Evolutionary conservation across 768 basidiomycete genomes (phyloP).

Genomic region (Xanthoconium purpureum): DNA sequence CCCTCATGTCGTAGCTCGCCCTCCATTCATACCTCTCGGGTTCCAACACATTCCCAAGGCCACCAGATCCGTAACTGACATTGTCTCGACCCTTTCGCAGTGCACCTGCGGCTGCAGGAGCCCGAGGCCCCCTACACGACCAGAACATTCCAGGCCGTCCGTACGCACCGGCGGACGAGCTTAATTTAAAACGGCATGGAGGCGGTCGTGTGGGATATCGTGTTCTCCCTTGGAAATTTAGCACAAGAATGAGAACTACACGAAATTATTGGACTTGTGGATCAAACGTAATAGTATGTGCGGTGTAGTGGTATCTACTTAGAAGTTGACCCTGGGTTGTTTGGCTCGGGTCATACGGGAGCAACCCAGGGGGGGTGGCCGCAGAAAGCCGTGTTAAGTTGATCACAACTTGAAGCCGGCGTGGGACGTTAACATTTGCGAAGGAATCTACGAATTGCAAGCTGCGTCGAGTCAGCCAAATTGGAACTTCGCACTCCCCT

Average conservation of each 20-base stretch:
- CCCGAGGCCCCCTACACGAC: background rate
- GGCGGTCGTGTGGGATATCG: constrained; percentile 1
- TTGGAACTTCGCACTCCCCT: too few species aligned
- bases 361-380: background rate
- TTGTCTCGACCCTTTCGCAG: too few species aligned
- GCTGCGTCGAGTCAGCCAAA: too few species aligned
- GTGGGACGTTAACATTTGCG: too few species aligned
- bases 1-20: too few species aligned
- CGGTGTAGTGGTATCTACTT: too few species aligned
- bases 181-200: background rate
- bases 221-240: constrained; percentile 14
- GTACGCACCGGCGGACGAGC: constrained; percentile 5
- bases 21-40: too few species aligned
- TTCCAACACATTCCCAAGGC: too few species aligned
- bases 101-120: constrained; percentile 4
- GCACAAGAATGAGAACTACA: constrained; percentile 14
- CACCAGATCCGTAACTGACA: too few species aligned
- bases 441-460: too few species aligned
- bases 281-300: background rate
- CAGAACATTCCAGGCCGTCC: constrained; percentile 15
- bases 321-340: constrained; percentile 14
- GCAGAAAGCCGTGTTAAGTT: too few species aligned
- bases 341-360: constrained; percentile 12
- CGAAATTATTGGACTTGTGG: constrained; percentile 8
- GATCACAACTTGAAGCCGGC: too few species aligned